Conservation (phyloP, 306 rosid genomes). For the Lotus japonicus region DNA sequence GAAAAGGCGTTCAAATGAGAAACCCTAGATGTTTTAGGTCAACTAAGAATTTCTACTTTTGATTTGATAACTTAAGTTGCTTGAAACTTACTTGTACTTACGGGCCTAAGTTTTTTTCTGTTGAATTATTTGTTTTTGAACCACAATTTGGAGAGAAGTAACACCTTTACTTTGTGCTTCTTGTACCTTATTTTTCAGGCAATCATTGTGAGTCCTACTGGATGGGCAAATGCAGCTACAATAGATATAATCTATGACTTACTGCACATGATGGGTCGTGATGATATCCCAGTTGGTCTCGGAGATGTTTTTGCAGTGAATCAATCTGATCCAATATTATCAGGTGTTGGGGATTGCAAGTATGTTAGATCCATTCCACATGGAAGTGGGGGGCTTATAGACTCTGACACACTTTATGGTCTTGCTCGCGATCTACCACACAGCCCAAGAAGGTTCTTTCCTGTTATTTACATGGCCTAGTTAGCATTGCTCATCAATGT, state of each 20-base stretch:
- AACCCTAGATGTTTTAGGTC: too few relatives aligned
- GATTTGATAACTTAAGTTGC: background rate
- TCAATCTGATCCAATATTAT: constrained; percentile 48
- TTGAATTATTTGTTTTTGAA: background rate
- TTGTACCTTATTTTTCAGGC: constrained; percentile 39
- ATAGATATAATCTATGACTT: constrained; percentile 76
- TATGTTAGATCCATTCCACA: constrained; percentile 75
- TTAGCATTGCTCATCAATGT: background rate
- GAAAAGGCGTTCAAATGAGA: background rate
- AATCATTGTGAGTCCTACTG: constrained; percentile 83
- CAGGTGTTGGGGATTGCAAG: constrained; percentile 75
- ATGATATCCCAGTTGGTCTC: constrained; percentile 79
- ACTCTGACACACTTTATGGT: constrained; percentile 92
- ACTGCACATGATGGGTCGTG: constrained; percentile 97
- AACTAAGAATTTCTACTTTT: background rate
- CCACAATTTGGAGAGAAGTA: background rate
- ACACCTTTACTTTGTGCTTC: background rate
- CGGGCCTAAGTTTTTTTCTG: background rate
- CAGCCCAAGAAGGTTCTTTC: constrained; percentile 78
- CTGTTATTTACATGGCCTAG: background rate
- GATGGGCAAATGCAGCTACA: constrained; percentile 92
- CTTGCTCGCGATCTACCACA: constrained; percentile 79
- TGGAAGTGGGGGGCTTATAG: constrained; percentile 85
- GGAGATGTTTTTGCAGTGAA: constrained; percentile 75
- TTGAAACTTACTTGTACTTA: background rate